These are phyloP conservation scores for Thelonectria olida DNA, from an alignment of 2,329 filamentous ascomycete species.

Conservation along the genomic window DNA sequence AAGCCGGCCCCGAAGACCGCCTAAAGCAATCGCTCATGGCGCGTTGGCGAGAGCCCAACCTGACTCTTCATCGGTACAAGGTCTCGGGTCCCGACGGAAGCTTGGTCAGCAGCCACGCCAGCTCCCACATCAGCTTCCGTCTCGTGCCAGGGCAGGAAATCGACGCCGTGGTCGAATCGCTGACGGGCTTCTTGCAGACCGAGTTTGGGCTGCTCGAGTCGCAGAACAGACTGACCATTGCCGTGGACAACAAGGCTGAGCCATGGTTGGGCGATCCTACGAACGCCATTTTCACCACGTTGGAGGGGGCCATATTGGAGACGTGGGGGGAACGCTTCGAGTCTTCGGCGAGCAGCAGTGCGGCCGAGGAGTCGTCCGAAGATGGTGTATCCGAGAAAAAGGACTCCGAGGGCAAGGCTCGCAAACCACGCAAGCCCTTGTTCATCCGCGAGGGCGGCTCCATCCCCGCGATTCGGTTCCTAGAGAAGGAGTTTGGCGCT, in stretches of 20 bases:
- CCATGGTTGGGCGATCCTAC: conserved; percentile 94
- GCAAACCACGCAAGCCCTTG: conserved; percentile 70
- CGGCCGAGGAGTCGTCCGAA: conserved; percentile 27
- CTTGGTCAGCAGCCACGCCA: conserved; percentile 89
- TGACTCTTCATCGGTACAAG: conserved; percentile 93
- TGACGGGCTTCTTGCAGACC: conserved; percentile 73
- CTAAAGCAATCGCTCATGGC: conserved; percentile 89
- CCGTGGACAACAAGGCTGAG: conserved; percentile 92
- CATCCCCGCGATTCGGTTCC: conserved; percentile 91
- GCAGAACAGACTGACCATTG: conserved; percentile 81
- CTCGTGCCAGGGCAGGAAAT: conserved; percentile 94
- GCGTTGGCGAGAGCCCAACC: conserved; percentile 91
- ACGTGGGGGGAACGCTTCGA: conserved; percentile 76
- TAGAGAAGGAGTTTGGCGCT: conserved; percentile 93
- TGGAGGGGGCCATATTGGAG: conserved; percentile 85
- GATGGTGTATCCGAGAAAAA: conserved; percentile 31
- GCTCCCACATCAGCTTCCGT: conserved; percentile 87
- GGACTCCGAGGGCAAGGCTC: conserved; percentile 24
- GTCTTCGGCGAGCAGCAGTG: conserved; percentile 11
- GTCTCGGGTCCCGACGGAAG: conserved; percentile 92
- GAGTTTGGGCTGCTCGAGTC: conserved; percentile 81
- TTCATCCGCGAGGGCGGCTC: conserved; percentile 97
- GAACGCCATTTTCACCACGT: conserved; percentile 89
- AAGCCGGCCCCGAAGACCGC: conserved; percentile 66
- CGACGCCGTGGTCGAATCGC: conserved; percentile 73